phyloP scores from a whole-genome alignment of 805 yeast genomes.

The Blastobotrys parvus region DNA sequence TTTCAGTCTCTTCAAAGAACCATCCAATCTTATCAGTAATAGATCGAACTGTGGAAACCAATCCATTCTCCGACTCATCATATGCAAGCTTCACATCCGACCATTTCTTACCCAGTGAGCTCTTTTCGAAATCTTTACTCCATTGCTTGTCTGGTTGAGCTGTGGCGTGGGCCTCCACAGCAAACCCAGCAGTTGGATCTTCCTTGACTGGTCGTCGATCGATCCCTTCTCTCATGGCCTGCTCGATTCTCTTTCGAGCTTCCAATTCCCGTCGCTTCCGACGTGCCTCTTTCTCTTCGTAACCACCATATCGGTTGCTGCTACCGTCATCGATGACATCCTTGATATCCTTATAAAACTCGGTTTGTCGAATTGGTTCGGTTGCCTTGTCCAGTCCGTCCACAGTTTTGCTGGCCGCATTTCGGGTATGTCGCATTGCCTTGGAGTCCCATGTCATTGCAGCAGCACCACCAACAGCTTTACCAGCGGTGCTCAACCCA shows the following conservation, averaged over 20 bases:
- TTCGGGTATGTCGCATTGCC: slow-evolving; percentile 81
- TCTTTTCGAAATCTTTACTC: slow-evolving; percentile 57
- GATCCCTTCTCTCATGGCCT: slow-evolving; percentile 49
- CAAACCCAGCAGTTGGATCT: slow-evolving; percentile 62
- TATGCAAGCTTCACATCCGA: slow-evolving; percentile 52
- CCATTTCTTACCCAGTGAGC: slow-evolving; percentile 59
- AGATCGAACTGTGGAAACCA: slow-evolving; percentile 72
- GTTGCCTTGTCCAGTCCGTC: slow-evolving; percentile 73
- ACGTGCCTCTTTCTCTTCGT: slow-evolving; percentile 77
- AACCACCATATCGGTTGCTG: slow-evolving; percentile 84
- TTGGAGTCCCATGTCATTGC: slow-evolving; percentile 94
- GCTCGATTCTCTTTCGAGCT: slow-evolving; percentile 21
- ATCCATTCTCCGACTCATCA: slow-evolving; percentile 90
- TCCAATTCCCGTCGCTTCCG: slow-evolving; percentile 52
- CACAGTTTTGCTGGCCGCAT: slow-evolving; percentile 74
- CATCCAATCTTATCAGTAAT: slow-evolving; percentile 74
- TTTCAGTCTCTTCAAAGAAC: slow-evolving; percentile 92
- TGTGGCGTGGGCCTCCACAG: slow-evolving; percentile 72
- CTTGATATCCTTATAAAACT: slow-evolving; percentile 78
- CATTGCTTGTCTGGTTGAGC: slow-evolving; percentile 64
- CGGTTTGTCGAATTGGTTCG: slow-evolving; percentile 89
- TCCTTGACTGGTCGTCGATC: slow-evolving; percentile 62
- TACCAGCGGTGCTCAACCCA: slow-evolving; percentile 83
- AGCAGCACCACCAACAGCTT: slow-evolving; percentile 84
- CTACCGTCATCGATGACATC: slow-evolving; percentile 91